Base-by-base conservation (phyloP, 805 yeast species). In the Candida jianshihensis region DNA sequence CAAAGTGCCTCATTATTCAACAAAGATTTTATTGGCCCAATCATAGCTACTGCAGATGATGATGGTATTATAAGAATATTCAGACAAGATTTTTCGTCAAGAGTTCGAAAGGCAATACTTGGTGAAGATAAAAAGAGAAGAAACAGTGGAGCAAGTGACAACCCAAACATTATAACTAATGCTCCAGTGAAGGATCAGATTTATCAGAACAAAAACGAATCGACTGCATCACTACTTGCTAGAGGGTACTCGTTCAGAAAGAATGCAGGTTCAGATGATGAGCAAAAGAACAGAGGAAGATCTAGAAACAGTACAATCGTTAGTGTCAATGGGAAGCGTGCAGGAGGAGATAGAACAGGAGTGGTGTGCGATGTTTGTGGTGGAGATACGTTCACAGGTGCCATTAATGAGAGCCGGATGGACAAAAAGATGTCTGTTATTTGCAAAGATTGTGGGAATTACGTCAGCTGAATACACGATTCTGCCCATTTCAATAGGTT, bases 11-110 rank as follows among this genome's bases (percentile, higher is more conserved):
- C 43, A 7, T 51, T 60, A 22, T 48, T 57, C 16, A 52, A 51
- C 20, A 54, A 48, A 15, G 54, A 56, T 12, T 50, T 52, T 9
- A 57, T 64, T 27, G 70, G 69, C 1, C 48, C 59, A 0, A 78
- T 87, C 30, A 73, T 87, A 13, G 78, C 88, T 3, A 79, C 92
- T 1, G 76, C 90, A 0, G 97, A 88, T 57, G 73, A 73, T 38
- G 59, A 64, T 17, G 96, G 96, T 0, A 46, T 69, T 2, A 82
- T 88, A 21, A 60, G 92, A 31, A 82, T 88, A 0, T 84, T 83
- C 54, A 67, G 97, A 51, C 81, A 85, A 39, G 97, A 88, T 55
- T 68, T 81, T 36, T 81, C 92, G 0, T 65, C 73, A 35, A 48
- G 51, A 10, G 57, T 65, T 12, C 50, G 80, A 38, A 65, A 64